Evolutionary conservation across 495 filamentous ascomycete species (phyloP), one percentile per base, ranked within the genome.

Genomic region (Lindgomyces ingoldianus): DNA sequence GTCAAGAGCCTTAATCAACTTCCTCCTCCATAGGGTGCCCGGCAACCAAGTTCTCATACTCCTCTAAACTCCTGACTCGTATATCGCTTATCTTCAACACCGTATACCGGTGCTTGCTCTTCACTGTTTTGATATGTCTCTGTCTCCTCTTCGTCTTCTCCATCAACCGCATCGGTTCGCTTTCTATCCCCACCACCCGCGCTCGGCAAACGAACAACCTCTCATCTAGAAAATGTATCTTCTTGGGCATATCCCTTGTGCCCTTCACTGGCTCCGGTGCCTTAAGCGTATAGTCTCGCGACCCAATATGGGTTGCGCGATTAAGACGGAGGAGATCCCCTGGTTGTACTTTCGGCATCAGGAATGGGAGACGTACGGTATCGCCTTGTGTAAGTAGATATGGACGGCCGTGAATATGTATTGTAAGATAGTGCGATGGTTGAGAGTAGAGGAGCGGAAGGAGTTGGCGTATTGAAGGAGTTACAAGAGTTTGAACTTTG

Each of bases 111-210:
- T 95, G 90, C 83, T 98, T 96, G 79, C 89, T 97, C 75, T 76
- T 83, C 16, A 92, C 86, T 39, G 73, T 80, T 80, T 86, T 89
- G 11, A 85, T 81, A 70, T 86, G 85, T 72, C 95, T 81, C 72
- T 87, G 84, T 79, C 94, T 86, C 77, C 87, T 76, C 85, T 97
- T 97, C 71, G 89, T 98, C 89, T 98, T 98, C 81, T 91, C 84
- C 79, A 90, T 89, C 58, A 90, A 74, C 60, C 91, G 79, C 82
- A 96, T 75, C 46, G 95, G 95, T 82, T 98, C 94, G 30, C 82
- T 78, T 76, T 98, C 96, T 27, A 89, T 85, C 10, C 90, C 92
- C 57, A 91, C 81, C n/a, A 98, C 91, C 41, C 85, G 82, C 1
- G 92, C 90, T 50, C 93, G 83, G 76, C 91, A 96, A 74, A 89